phyloP scores from a whole-genome alignment of 768 basidiomycete species.

The Russula brevipes region DNA sequence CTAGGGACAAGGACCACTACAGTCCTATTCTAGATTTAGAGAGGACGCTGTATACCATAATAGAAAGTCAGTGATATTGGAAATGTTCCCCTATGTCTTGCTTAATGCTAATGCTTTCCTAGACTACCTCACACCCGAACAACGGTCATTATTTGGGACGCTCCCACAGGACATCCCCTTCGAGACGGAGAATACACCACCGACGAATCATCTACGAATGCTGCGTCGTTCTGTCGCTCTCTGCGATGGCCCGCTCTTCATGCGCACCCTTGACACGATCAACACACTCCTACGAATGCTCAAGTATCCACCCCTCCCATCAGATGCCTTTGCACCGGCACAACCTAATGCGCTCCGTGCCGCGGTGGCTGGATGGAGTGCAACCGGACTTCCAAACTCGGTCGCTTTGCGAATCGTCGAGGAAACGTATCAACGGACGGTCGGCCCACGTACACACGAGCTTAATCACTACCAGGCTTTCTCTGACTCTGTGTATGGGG shows the following conservation, averaged over 20 bases:
- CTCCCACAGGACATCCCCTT: conserved; percentile 43
- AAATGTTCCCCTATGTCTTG: background rate
- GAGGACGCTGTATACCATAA: conserved; percentile 61
- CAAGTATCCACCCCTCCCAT: conserved; percentile 60
- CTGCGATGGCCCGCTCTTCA: conserved; percentile 68
- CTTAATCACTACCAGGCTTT: conserved; percentile 79
- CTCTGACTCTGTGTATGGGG: conserved; percentile 84
- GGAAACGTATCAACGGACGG: conserved; percentile 89
- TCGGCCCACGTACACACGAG: conserved; percentile 82
- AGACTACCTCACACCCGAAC: conserved; percentile 66
- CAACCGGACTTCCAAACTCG: conserved; percentile 52
- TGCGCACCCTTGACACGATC: conserved; percentile 54
- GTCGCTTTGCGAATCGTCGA: conserved; percentile 75
- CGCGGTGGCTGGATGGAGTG: conserved; percentile 46
- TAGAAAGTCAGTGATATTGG: conserved; percentile 42
- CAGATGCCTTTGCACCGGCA: conserved; percentile 44
- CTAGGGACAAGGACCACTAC: conserved; percentile 83
- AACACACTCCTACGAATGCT: conserved; percentile 56
- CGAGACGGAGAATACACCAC: conserved; percentile 19
- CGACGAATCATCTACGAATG: conserved; percentile 43
- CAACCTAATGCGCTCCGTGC: conserved; percentile 46
- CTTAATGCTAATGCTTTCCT: background rate
- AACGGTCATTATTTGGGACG: conserved; percentile 62
- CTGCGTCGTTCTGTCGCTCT: conserved; percentile 66
- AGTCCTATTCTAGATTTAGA: conserved; percentile 80